Evolutionary conservation across 176 grass and related monocot species (phyloP).

Genomic region (Typha latifolia): DNA sequence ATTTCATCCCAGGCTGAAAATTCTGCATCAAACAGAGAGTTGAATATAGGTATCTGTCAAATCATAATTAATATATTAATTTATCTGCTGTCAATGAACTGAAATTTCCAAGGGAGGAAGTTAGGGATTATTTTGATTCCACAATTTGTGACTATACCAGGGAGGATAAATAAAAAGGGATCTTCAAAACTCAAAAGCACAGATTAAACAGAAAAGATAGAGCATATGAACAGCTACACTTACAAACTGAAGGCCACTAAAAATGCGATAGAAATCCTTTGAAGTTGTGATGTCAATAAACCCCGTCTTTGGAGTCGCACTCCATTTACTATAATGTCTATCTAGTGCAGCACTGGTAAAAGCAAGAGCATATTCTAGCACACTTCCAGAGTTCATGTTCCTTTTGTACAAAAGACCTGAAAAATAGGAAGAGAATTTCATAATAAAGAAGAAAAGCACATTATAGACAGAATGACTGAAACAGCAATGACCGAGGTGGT

Average conservation of each 20-base stretch:
- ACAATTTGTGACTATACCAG: not conserved
- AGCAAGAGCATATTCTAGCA: conserved; percentile 95
- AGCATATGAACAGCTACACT: conserved; percentile 25
- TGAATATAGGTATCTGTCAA: too few relatives aligned
- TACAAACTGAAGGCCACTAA: conserved; percentile 98
- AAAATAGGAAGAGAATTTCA: not conserved
- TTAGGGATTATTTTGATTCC: too few relatives aligned
- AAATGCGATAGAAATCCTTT: conserved; percentile 94
- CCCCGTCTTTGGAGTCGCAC: conserved; percentile 90
- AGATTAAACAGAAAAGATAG: conserved; percentile 10
- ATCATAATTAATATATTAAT: too few relatives aligned
- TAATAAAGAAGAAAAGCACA: not conserved
- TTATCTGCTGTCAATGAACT: too few relatives aligned
- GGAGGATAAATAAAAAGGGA: not conserved
- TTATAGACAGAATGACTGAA: not conserved
- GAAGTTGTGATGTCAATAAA: conserved; percentile 97
- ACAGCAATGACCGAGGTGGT: not conserved
- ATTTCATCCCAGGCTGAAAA: too few relatives aligned
- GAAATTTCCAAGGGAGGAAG: too few relatives aligned
- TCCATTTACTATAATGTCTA: conserved; percentile 99
- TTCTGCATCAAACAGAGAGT: too few relatives aligned
- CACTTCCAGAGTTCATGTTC: conserved; percentile 72
- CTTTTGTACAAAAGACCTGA: conserved; percentile 86
- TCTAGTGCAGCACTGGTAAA: conserved; percentile 93
- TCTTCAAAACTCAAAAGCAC: not conserved